Evolutionary conservation across 2,329 filamentous ascomycete genomes (phyloP).

Genomic region (Diaporthe nobilis): DNA sequence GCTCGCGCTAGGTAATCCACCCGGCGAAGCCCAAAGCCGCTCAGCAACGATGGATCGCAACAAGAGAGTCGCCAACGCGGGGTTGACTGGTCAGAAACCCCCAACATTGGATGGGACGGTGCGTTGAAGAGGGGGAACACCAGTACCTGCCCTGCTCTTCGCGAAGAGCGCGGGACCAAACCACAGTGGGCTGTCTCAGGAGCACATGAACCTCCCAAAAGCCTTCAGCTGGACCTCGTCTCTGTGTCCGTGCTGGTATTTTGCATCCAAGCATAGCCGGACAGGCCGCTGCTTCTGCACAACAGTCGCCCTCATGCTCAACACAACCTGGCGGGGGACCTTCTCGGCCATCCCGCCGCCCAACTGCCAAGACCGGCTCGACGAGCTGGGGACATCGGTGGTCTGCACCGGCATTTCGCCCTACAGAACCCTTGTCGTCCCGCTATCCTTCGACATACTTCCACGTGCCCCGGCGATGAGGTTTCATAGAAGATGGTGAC

Average conservation of each 20-base stretch:
- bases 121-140: constrained; percentile 25
- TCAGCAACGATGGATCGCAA: constrained; percentile 19
- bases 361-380: constrained; percentile 4
- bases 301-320: constrained; percentile 1
- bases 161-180: constrained; percentile 2
- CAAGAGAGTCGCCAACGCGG: background rate
- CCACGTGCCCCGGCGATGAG: background rate
- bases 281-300: background rate
- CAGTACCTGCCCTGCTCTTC: constrained; percentile 3
- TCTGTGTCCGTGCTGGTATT: background rate
- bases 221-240: background rate
- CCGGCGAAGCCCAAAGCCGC: background rate
- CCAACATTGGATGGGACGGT: background rate
- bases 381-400: background rate
- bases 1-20: constrained; percentile 9
- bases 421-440: background rate
- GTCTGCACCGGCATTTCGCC: background rate
- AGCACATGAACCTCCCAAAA: constrained; percentile 21
- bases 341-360: background rate
- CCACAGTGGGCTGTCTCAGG: background rate
- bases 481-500: background rate
- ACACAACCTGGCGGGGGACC: background rate
- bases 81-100: background rate
- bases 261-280: background rate
- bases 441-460: background rate